Evolutionary conservation across 805 yeast species (phyloP).

Genomic region (Sugiyamaella valdiviana): DNA sequence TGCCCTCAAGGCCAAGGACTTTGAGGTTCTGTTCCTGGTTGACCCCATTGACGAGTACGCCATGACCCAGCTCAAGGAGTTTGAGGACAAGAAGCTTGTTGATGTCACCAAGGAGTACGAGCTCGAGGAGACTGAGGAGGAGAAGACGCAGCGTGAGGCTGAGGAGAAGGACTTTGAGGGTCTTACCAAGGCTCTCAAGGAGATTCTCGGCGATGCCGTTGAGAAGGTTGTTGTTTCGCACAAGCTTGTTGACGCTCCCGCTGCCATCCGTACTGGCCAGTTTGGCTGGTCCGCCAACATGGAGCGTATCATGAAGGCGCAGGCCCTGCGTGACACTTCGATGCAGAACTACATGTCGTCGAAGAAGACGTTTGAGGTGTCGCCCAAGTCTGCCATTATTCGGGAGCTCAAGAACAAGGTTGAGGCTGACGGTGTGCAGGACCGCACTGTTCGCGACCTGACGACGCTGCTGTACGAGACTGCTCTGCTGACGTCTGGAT

Average conservation of each 20-base stretch:
- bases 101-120: constrained; percentile 99
- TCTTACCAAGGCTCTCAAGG: constrained; percentile 93
- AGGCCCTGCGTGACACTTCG: constrained; percentile 96
- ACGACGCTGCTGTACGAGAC: constrained; percentile 96
- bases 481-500: constrained; percentile 97
- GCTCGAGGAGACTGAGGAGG: constrained; percentile 93
- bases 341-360: constrained; percentile 99
- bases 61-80: constrained; percentile 98
- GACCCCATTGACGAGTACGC: constrained; percentile 99
- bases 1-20: constrained; percentile 96
- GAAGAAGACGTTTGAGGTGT: constrained; percentile 97
- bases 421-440: constrained; percentile 95
- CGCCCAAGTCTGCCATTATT: constrained; percentile 94
- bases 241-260: constrained; percentile 97
- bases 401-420: constrained; percentile 94
- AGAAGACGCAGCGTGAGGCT: constrained; percentile 88
- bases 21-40: constrained; percentile 94
- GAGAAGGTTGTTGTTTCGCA: constrained; percentile 99
- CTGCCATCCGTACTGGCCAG: constrained; percentile 99
- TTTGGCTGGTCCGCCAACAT: constrained; percentile 99
- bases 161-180: constrained; percentile 89
- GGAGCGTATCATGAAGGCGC: constrained; percentile 99
- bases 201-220: constrained; percentile 95
- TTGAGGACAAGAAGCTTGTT: constrained; percentile 97
- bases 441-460: constrained; percentile 96